Percentiles rank a stretch among this genome's conserved stretches.
These are phyloP conservation scores for Phyllosticta citribraziliensis DNA, from an alignment of 2,329 filamentous ascomycete species.

Conservation along the genomic window DNA sequence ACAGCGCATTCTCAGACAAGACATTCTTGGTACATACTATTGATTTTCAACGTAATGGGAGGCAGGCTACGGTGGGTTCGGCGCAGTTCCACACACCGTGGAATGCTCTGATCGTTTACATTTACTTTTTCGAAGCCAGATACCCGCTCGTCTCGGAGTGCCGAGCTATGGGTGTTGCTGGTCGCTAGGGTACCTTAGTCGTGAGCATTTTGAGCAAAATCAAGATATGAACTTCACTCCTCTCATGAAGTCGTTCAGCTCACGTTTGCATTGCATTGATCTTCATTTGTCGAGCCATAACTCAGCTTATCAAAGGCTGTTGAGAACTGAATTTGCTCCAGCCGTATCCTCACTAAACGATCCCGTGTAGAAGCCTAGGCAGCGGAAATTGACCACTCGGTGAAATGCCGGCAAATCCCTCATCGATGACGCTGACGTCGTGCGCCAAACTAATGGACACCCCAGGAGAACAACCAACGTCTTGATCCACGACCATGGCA, in stretches of 20 bases:
- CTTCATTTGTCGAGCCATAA: too few species aligned
- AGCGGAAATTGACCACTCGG: not conserved
- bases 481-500: conserved; percentile 1
- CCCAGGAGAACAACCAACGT: not conserved
- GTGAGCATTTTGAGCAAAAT: not conserved
- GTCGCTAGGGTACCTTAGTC: not conserved
- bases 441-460: not conserved
- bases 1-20: not conserved
- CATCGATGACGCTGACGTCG: conserved; percentile 7
- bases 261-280: too few species aligned
- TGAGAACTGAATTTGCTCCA: too few species aligned
- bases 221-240: not conserved
- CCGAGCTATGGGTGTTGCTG: not conserved
- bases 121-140: not conserved
- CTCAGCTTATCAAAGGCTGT: too few species aligned
- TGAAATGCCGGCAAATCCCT: not conserved
- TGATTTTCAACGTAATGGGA: not conserved
- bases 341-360: too few species aligned
- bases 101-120: not conserved
- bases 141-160: not conserved
- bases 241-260: too few species aligned
- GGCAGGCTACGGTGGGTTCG: not conserved
- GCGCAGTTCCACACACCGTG: not conserved
- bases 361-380: not conserved
- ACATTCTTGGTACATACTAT: not conserved